Base-by-base conservation (phyloP, 257 asterid genomes). In the Solanum verrucosum region DNA sequence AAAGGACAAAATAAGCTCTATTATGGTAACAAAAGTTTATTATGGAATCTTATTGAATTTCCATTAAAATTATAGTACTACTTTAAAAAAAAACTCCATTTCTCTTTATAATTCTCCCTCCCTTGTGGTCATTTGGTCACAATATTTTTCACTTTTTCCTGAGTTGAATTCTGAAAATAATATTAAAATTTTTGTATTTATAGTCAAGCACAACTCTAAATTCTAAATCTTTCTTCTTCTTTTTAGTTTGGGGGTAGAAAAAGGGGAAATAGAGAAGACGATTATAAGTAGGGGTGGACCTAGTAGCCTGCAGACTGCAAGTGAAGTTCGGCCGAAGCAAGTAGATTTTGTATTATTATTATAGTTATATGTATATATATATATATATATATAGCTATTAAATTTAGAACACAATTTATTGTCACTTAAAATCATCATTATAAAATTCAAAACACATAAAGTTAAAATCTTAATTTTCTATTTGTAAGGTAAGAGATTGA, bases 41-140 rank as follows among this genome's bases (percentile, higher is more conserved):
- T 89, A 90, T 87, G 92, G 95, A 91, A 93, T 92, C 93, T 75
- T 77, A 44, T 65, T 81, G 83, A 87, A 84, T 59, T 90, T 87
- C 92, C 90, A 68, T 90, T 84, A 85, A 31, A 81, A 73, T 34
- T 33, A 9, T 20, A 73, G 89, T 88, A 82, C 8, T 79, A 44
- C 9, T 42, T 33, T 20, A 25, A 8, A 15, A 42, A 12, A 6
- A 40, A 23, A 29, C n/a, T 46, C 37, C 27, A 81, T 46, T 81
- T 44, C 27, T 81, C 68, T 25, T 38, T 71, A 60, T 14, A 56
- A 21, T 7, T 27, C n/a, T 77, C 88, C 70, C 73, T 71, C 87
- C 37, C 18, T 15, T 6, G 4, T n/a, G 68, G 12, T 21, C 25
- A 21, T 60, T 60, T 60, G 68, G 6, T 23, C 11, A 59, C 4